Conservation (phyloP, 192 early-diverging fungal species). For the Mortierella hygrophila region DNA sequence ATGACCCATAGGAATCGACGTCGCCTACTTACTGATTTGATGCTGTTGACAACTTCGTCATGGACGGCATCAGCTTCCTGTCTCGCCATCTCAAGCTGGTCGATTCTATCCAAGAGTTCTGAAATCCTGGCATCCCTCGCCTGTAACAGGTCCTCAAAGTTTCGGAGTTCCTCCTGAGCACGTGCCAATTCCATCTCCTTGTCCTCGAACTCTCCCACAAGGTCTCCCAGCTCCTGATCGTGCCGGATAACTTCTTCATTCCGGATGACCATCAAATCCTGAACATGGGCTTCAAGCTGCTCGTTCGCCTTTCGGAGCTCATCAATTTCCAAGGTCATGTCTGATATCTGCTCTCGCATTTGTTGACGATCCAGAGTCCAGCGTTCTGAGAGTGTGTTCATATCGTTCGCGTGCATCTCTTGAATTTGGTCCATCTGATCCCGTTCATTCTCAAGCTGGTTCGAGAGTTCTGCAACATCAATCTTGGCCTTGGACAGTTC, state of each 20-base stretch:
- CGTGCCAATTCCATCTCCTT: conserved; percentile 54
- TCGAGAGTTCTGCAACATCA: conserved; percentile 26
- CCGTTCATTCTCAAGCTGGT: conserved; percentile 28
- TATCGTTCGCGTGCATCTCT: conserved; percentile 36
- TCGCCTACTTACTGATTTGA: conserved; percentile 38
- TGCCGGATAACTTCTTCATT: conserved; percentile 33
- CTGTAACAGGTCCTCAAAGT: conserved; percentile 8
- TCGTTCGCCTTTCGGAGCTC: conserved; percentile 33
- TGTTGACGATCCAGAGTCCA: conserved; percentile 44
- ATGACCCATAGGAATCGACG: not conserved
- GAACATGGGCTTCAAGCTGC: conserved; percentile 26
- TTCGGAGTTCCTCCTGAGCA: conserved; percentile 44
- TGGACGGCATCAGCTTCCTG: conserved; percentile 37
- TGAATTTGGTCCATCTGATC: conserved; percentile 39
- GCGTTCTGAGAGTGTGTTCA: conserved; percentile 39
- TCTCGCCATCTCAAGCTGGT: conserved; percentile 13
- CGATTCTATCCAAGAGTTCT: conserved; percentile 31
- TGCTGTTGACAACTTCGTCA: conserved; percentile 47
- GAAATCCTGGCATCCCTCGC: conserved; percentile 27
- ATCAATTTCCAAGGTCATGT: conserved; percentile 17
- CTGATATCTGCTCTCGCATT: conserved; percentile 22
- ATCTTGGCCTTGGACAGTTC: conserved; percentile 39
- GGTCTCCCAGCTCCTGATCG: conserved; percentile 53
- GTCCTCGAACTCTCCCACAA: conserved; percentile 58
- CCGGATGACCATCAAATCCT: conserved; percentile 36